These are phyloP conservation scores for Plasmopara halstedii DNA, from an alignment of 352 stramenopile species.

Conservation along the genomic window DNA sequence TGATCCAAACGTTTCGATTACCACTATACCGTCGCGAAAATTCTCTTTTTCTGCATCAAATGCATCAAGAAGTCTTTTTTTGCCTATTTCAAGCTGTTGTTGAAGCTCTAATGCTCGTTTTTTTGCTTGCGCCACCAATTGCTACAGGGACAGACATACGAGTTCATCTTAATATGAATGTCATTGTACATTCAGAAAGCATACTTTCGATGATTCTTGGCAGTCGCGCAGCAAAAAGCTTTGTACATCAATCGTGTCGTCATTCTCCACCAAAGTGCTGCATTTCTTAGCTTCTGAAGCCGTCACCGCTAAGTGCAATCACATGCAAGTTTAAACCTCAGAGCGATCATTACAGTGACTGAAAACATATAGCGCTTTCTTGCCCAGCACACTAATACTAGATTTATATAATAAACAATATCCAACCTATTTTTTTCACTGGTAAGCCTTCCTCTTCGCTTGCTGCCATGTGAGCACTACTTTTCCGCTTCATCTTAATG, in stretches of 20 bases:
- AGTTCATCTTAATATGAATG: not conserved
- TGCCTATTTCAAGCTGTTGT: conserved; percentile 42
- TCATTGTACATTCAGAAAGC: not conserved
- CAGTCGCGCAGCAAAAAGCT: conserved; percentile 41
- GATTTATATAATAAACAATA: not conserved
- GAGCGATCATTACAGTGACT: not conserved
- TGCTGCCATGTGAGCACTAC: conserved; percentile 7
- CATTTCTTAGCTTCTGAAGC: not conserved
- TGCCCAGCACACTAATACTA: not conserved
- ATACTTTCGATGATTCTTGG: conserved; percentile 33
- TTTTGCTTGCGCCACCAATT: conserved; percentile 52
- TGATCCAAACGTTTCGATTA: not conserved
- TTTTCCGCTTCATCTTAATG: conserved; percentile 40
- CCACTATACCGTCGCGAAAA: conserved; percentile 17
- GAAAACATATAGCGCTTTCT: too few species aligned
- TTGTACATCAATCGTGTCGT: conserved; percentile 35
- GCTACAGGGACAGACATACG: conserved; percentile 18
- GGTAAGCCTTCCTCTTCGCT: not conserved
- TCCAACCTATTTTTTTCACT: conserved; percentile 15
- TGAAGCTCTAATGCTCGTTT: conserved; percentile 35
- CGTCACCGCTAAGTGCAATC: not conserved
- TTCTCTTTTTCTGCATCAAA: conserved; percentile 61
- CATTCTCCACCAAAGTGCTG: conserved; percentile 1
- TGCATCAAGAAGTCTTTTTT: conserved; percentile 42
- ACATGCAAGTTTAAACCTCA: not conserved